Conservation (phyloP, 2,329 filamentous ascomycete species). For the Neofusicoccum cordaticola region DNA sequence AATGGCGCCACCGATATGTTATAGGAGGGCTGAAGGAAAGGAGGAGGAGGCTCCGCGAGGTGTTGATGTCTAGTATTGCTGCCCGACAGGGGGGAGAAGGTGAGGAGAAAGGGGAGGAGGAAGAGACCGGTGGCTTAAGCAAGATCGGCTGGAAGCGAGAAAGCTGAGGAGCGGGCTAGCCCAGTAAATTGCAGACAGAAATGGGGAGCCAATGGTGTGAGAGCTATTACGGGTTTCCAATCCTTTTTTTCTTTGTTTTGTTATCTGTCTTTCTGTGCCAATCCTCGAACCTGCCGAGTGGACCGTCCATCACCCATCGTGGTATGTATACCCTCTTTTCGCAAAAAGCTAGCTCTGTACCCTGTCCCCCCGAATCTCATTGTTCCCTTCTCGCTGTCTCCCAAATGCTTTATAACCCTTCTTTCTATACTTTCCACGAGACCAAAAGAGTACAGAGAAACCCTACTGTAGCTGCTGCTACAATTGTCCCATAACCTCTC, state of each 20-base stretch:
- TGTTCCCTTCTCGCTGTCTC: neutral
- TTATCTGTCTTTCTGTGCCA: neutral
- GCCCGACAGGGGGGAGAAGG: neutral
- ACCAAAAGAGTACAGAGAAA: neutral
- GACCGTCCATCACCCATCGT: neutral
- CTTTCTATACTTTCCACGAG: neutral
- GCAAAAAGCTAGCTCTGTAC: neutral
- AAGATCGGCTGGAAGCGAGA: neutral
- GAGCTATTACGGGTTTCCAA: neutral
- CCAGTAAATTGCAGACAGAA: neutral
- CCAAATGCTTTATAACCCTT: neutral
- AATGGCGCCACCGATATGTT: neutral
- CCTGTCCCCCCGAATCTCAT: neutral
- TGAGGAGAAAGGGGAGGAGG: neutral
- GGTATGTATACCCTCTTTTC: neutral
- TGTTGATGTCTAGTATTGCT: neutral
- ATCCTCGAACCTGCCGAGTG: constrained; percentile 1
- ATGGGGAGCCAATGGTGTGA: neutral
- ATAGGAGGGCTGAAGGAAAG: neutral
- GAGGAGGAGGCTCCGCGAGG: neutral
- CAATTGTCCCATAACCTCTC: neutral
- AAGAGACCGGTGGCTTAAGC: too few species aligned
- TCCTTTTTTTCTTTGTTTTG: neutral
- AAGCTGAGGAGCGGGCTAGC: neutral
- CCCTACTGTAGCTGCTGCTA: neutral